A percentile compares a stretch with the other conserved stretches of the same genome.
phyloP scores from a whole-genome alignment of 345 rosid species.

The Eucalyptus erythrocorys region DNA sequence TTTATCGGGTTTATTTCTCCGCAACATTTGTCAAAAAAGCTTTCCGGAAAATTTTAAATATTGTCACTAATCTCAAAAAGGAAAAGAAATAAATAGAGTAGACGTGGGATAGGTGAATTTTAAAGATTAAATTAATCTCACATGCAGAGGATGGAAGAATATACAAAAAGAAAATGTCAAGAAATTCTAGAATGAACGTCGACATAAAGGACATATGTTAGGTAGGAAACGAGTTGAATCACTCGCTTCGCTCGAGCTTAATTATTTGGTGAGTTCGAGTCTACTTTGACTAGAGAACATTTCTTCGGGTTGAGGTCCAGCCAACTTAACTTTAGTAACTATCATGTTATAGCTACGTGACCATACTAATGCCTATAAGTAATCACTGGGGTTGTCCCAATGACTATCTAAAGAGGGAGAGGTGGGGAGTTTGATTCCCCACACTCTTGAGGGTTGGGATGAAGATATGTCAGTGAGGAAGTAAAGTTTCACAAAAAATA shows the following conservation, averaged over 20 bases:
- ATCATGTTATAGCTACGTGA: neutral
- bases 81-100: neutral
- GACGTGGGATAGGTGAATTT: neutral
- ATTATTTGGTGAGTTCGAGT: neutral
- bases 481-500: too few relatives aligned
- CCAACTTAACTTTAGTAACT: neutral
- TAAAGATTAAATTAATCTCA: neutral
- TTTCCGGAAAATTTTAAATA: neutral
- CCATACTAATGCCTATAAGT: neutral
- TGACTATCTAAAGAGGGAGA: neutral
- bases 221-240: neutral
- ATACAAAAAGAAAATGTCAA: neutral
- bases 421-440: neutral
- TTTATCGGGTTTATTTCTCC: neutral
- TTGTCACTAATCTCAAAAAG: neutral
- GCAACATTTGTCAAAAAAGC: neutral
- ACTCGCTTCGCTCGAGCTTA: neutral
- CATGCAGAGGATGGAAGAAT: neutral
- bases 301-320: neutral
- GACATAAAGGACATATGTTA: neutral
- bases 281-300: neutral
- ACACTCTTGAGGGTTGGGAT: accelerated
- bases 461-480: accelerated
- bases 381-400: neutral
- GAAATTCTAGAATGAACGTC: neutral